Evolutionary conservation across 2,329 filamentous ascomycete species (phyloP).

Genomic region (Botrytis elliptica): DNA sequence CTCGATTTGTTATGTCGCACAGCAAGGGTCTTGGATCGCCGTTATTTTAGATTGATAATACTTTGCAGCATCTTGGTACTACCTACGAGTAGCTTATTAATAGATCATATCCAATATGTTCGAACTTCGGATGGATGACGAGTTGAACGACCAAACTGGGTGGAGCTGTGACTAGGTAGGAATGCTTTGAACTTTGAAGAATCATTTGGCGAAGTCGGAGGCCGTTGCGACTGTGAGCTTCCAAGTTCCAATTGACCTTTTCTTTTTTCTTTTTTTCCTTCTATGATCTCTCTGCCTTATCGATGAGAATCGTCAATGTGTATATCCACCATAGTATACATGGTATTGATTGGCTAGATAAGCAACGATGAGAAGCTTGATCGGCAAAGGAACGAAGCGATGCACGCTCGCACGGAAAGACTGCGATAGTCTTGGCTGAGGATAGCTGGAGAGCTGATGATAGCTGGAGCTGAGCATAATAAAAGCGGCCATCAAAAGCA

Average conservation of each 20-base stretch:
- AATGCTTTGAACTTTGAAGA: background rate
- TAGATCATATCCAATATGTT: background rate
- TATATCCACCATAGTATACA: too few species aligned
- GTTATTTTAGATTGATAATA: background rate
- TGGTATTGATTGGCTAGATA: background rate
- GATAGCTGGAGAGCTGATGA: background rate
- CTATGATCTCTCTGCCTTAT: background rate
- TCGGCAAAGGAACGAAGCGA: background rate
- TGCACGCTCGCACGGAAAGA: background rate
- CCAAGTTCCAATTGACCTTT: background rate
- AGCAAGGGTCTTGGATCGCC: conserved; percentile 3
- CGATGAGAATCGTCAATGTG: background rate
- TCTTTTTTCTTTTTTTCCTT: background rate
- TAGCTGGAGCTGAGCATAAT: background rate
- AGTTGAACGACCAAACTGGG: background rate
- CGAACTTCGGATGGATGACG: background rate
- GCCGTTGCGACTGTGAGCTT: background rate
- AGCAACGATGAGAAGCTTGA: background rate
- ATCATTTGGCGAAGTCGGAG: background rate
- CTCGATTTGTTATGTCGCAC: background rate
- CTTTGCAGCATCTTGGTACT: background rate
- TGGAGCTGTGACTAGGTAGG: background rate
- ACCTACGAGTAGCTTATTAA: background rate
- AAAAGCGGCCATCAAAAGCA: background rate
- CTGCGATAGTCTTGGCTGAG: too few species aligned